A percentile compares a stretch with the other conserved stretches of the same genome.
These are phyloP conservation scores for Colletotrichum musae DNA, from an alignment of 2,329 filamentous ascomycete species.

Conservation along the genomic window DNA sequence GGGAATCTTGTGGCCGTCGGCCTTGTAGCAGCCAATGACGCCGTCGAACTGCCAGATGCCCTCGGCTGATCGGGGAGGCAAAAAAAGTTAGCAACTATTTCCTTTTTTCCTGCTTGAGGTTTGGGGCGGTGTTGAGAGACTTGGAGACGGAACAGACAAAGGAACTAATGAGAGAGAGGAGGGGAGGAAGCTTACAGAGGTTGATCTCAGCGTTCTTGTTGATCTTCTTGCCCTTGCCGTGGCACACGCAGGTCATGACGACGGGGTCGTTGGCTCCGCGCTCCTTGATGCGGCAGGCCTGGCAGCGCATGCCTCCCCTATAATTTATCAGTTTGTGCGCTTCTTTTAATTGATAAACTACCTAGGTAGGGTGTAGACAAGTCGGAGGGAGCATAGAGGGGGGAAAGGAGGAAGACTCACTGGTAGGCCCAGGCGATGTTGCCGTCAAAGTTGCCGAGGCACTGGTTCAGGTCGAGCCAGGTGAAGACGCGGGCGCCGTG, in stretches of 20 bases:
- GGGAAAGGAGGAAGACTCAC: background rate
- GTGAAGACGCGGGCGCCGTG: conserved; percentile 10
- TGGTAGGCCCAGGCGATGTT: background rate
- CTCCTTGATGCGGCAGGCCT: background rate
- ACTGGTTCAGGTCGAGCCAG: background rate
- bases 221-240: background rate
- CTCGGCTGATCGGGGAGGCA: conserved; percentile 1
- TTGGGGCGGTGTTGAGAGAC: background rate
- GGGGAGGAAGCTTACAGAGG: conserved; percentile 15
- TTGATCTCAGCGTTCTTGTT: background rate
- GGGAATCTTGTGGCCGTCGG: background rate
- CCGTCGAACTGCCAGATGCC: conserved; percentile 29
- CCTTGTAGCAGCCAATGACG: conserved; percentile 13
- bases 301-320: background rate
- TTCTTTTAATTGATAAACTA: no score
- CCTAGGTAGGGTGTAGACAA: no score
- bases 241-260: conserved; percentile 13
- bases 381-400: background rate
- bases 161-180: no score
- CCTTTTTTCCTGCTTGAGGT: background rate
- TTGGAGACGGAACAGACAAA: no score
- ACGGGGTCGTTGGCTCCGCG: background rate
- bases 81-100: background rate
- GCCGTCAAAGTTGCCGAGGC: conserved; percentile 17
- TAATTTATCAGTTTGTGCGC: no score